phyloP scores from a whole-genome alignment of 106 monocot genomes.

The Ottelia alismoides region DNA sequence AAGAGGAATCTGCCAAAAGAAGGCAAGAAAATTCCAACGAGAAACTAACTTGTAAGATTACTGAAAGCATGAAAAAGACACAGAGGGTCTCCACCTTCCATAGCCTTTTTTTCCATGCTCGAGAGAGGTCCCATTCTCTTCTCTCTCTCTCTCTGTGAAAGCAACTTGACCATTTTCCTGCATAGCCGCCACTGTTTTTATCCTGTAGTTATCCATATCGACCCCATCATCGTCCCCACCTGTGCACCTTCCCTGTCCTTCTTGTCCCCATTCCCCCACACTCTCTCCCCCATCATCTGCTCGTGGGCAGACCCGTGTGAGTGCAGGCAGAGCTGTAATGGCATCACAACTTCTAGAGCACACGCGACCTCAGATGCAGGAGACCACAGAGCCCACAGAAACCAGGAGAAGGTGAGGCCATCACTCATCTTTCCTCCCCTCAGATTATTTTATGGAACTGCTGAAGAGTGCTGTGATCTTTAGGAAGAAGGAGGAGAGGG shows the following conservation, averaged over 20 bases:
- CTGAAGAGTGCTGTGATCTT: not conserved
- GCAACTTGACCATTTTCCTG: not conserved
- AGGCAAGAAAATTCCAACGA: no score
- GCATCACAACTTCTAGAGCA: not conserved
- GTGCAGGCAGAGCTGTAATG: not conserved
- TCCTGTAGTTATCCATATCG: not conserved
- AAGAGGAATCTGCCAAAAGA: no score
- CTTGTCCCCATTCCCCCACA: not conserved
- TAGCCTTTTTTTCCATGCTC: no score
- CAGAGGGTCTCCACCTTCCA: no score
- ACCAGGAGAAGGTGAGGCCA: conserved; percentile 6
- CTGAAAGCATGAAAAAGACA: no score
- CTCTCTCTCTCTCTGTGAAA: not conserved
- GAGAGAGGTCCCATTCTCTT: no score
- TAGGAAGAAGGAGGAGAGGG: conserved; percentile 31
- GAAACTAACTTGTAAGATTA: no score
- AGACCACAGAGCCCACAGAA: no score
- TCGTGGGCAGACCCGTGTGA: not conserved
- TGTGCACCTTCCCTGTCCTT: not conserved
- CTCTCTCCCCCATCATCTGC: not conserved
- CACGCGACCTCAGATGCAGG: no score
- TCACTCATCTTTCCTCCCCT: not conserved
- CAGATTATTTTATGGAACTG: not conserved
- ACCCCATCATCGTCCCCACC: not conserved
- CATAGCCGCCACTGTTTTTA: not conserved